Evolutionary conservation across 495 filamentous ascomycete genomes (phyloP).

Genomic region (Wilcoxina mikolae): DNA sequence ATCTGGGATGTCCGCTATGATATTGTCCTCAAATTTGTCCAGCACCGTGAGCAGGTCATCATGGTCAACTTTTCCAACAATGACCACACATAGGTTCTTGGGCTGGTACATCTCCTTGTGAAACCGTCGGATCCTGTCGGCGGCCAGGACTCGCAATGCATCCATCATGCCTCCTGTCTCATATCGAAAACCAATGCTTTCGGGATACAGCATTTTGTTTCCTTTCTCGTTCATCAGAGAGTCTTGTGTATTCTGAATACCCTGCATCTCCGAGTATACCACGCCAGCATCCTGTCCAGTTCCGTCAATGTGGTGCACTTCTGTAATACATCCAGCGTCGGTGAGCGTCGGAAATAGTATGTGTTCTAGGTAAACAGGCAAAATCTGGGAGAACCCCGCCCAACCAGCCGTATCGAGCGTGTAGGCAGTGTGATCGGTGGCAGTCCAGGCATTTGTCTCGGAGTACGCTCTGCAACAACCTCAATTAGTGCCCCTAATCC

Average conservation of each 20-base stretch:
- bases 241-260: constrained; percentile 62
- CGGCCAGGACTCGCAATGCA: constrained; percentile 65
- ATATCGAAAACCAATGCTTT: constrained; percentile 81
- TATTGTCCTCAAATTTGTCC: constrained; percentile 75
- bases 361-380: constrained; percentile 93
- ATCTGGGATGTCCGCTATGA: constrained; percentile 63
- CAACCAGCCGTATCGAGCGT: constrained; percentile 87
- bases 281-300: constrained; percentile 90
- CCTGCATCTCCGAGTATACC: constrained; percentile 99
- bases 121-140: constrained; percentile 79
- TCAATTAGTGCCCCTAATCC: no score
- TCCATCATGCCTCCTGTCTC: constrained; percentile 98
- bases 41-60: constrained; percentile 60
- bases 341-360: constrained; percentile 80
- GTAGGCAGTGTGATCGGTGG: constrained; percentile 91
- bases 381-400: constrained; percentile 87
- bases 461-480: constrained; percentile 80
- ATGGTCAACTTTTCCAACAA: constrained; percentile 83
- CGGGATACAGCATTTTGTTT: constrained; percentile 67
- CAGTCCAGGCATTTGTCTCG: constrained; percentile 90
- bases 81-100: constrained; percentile 78
- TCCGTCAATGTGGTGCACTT: constrained; percentile 91
- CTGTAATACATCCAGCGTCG: constrained; percentile 83
- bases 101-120: constrained; percentile 98
- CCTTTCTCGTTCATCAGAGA: constrained; percentile 76